Conservation (phyloP, 192 early-diverging fungal genomes). For the Umbelopsis ramanniana region DNA sequence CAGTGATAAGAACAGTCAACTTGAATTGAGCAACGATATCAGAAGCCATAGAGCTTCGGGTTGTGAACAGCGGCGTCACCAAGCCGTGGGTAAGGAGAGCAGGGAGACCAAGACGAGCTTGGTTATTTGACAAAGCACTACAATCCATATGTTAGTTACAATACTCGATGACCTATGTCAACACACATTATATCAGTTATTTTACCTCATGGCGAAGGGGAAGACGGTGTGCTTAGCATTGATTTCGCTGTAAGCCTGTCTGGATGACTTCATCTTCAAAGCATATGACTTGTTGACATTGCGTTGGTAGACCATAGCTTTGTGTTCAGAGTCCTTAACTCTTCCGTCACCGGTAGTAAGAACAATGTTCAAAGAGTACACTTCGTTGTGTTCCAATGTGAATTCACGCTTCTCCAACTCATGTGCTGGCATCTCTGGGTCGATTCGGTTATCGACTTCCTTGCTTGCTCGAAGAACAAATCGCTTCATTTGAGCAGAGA, state of each 20-base stretch:
- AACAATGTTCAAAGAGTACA: conserved; percentile 72
- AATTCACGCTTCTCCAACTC: conserved; percentile 63
- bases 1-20: conserved; percentile 65
- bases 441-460: conserved; percentile 59
- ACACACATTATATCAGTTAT: no score
- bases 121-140: conserved; percentile 27
- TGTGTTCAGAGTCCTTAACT: conserved; percentile 52
- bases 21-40: conserved; percentile 77
- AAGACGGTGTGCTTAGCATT: conserved; percentile 68
- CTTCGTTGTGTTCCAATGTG: conserved; percentile 70
- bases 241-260: conserved; percentile 66
- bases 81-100: conserved; percentile 69
- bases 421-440: conserved; percentile 50
- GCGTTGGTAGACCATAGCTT: conserved; percentile 69
- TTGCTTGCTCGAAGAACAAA: conserved; percentile 73
- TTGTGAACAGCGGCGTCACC: conserved; percentile 66
- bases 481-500: conserved; percentile 73
- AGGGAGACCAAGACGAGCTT: conserved; percentile 65
- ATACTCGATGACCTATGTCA: neutral
- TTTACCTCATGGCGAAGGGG: conserved; percentile 72
- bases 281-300: conserved; percentile 76
- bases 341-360: conserved; percentile 69
- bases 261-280: conserved; percentile 69
- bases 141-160: neutral
- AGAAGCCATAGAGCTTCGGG: conserved; percentile 53